Percentiles rank a stretch among this genome's conserved stretches.
These are phyloP conservation scores for Leptographium radiaticola DNA, from an alignment of 2,329 filamentous ascomycete genomes.

Conservation along the genomic window DNA sequence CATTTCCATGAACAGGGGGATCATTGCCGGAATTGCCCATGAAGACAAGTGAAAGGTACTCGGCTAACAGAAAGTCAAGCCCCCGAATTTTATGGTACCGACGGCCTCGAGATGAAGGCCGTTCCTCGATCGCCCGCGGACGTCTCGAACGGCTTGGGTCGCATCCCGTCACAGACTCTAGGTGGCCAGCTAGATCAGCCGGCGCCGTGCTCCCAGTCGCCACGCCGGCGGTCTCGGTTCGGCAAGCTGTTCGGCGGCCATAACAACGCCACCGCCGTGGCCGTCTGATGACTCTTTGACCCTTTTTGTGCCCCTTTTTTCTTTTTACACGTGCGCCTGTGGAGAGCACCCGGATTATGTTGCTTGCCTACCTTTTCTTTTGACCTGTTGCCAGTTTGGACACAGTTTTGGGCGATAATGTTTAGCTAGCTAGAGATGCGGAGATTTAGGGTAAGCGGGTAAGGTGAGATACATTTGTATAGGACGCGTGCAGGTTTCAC, in stretches of 20 bases:
- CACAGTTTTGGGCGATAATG: too few species aligned
- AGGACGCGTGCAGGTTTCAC: too few species aligned
- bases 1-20: neutral
- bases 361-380: too few species aligned
- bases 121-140: neutral
- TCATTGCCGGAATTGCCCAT: neutral
- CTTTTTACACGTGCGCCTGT: too few species aligned
- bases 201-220: neutral
- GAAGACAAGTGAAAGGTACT: neutral
- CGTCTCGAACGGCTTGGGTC: neutral
- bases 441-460: too few species aligned
- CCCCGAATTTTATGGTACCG: neutral
- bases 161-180: neutral
- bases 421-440: too few species aligned
- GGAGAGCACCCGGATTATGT: too few species aligned
- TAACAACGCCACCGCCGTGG: neutral
- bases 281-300: neutral
- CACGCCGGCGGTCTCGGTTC: neutral
- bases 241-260: neutral
- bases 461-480: too few species aligned
- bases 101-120: neutral
- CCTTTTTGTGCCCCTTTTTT: neutral
- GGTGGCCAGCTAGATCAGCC: neutral
- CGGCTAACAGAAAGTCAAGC: neutral
- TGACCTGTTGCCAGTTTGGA: too few species aligned